phyloP scores from a whole-genome alignment of 2,329 filamentous ascomycete species.

The Curvularia lunata region DNA sequence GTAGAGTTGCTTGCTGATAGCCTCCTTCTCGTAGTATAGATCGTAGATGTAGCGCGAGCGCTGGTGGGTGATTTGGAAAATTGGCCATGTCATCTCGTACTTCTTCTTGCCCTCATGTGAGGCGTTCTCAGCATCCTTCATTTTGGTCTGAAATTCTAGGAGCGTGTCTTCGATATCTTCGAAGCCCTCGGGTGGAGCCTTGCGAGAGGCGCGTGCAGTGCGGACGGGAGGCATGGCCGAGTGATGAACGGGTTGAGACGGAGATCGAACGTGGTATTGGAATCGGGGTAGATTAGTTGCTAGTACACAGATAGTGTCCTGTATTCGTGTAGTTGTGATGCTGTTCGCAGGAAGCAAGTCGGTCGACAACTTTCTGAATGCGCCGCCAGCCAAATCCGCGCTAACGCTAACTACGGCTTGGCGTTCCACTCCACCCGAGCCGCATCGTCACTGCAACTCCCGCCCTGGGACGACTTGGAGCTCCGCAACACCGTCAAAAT shows the following conservation, averaged over 20 bases:
- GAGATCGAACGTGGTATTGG: too few relatives aligned
- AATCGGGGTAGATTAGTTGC: background rate
- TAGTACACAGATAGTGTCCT: background rate
- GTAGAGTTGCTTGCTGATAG: slow-evolving; percentile 89
- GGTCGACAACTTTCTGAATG: slow-evolving; percentile 23
- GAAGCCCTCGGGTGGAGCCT: slow-evolving; percentile 85
- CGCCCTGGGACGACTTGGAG: slow-evolving; percentile 30
- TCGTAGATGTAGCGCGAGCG: slow-evolving; percentile 94
- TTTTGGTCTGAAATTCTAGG: slow-evolving; percentile 85
- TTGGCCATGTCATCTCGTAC: slow-evolving; percentile 93
- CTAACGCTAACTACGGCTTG: slow-evolving; percentile 36
- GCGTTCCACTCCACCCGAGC: slow-evolving; percentile 39
- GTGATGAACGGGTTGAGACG: background rate
- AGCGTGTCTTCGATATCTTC: slow-evolving; percentile 87
- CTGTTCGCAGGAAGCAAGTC: slow-evolving; percentile 7
- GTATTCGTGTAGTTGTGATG: background rate
- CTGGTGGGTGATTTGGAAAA: slow-evolving; percentile 97
- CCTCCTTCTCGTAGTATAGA: slow-evolving; percentile 96
- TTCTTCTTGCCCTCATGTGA: slow-evolving; percentile 80
- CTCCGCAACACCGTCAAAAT: slow-evolving; percentile 59
- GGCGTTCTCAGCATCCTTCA: slow-evolving; percentile 94
- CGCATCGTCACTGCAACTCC: slow-evolving; percentile 41
- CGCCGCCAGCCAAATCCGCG: slow-evolving; percentile 26
- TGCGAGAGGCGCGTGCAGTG: slow-evolving; percentile 72
- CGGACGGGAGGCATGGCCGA: slow-evolving; percentile 75